Base-by-base conservation (phyloP, 331 rosid genomes). In the Quercus phellos region DNA sequence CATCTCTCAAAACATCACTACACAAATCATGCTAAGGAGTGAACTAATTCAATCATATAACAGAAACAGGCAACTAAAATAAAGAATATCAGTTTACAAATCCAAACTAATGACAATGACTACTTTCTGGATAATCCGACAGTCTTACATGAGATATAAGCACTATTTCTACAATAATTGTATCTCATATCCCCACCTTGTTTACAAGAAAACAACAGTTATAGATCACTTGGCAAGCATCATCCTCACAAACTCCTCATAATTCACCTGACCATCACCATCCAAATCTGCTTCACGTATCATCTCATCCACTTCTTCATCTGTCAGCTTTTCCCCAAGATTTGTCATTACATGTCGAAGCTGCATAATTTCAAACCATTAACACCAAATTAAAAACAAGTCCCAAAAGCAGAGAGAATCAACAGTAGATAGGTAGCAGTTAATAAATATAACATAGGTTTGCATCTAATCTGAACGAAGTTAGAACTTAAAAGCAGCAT, bases 291-390 rank as follows among this genome's bases (percentile, higher is more conserved):
- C 78, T 38, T 76, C 79, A 8, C 70, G 66, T 24, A 84, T 84
- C 87, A 79, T 83, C 77, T 82, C 85, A 24, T 74, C 19, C 73
- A 82, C 82, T 58, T 82, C 85, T n/a, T 82, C 82, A 78, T 82
- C 85, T 3, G 85, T 82, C 73, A 82, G 82, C 19, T 82, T 82
- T 74, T 82, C 85, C 0, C 85, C 85, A 6, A 82, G 77, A 75
- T 82, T 82, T 2, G 79, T 80, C 85, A 82, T 82, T 10, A 82
- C 85, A 73, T 67, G 82, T 24, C 82, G 85, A 51, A 82, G 82
- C 85, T 82, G 75, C 70, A 55, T 4, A 2, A 58, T 56, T 21
- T 50, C 55, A 72, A 79, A 73, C 16, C 70, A 38, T 35, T 32
- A 74, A 51, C 6, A 43, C 27, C 1, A 21, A 21, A 53, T 68